Percentiles rank a stretch among this genome's conserved stretches.
These are phyloP conservation scores for Theobroma cacao DNA, from an alignment of 345 rosid genomes.

Conservation along the genomic window DNA sequence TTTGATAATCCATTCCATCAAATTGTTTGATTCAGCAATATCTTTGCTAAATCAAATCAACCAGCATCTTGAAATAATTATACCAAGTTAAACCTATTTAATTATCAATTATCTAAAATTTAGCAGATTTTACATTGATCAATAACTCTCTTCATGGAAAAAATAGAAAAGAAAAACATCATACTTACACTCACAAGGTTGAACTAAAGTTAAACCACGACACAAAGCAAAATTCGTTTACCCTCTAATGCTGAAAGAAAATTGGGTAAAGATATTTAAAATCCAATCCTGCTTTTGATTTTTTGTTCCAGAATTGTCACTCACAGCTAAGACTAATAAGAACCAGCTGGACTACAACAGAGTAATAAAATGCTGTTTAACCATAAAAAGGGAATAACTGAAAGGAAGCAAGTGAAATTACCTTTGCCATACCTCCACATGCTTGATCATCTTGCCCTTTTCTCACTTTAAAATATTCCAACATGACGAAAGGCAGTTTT, in stretches of 20 bases:
- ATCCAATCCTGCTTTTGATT: not conserved
- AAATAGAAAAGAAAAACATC: not conserved
- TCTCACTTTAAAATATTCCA: conserved; percentile 1
- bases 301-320: not conserved
- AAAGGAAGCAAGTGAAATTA: not conserved
- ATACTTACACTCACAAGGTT: not conserved
- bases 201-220: not conserved
- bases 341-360: not conserved
- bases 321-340: not conserved
- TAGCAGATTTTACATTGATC: not conserved
- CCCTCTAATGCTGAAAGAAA: not conserved
- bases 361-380: not conserved
- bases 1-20: not conserved
- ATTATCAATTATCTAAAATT: not conserved
- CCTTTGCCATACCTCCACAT: not conserved
- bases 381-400: not conserved
- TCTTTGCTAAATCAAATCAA: not conserved
- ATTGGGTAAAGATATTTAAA: not conserved
- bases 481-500: not conserved
- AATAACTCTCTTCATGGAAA: not conserved
- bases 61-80: not conserved
- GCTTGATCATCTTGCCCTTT: not conserved
- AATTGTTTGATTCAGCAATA: not conserved
- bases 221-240: not conserved
- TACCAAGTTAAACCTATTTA: not conserved